A percentile compares a stretch with the other conserved stretches of the same genome.
Conservation (phyloP, 2,329 filamentous ascomycete genomes). For the Diplodia sapinea region DNA sequence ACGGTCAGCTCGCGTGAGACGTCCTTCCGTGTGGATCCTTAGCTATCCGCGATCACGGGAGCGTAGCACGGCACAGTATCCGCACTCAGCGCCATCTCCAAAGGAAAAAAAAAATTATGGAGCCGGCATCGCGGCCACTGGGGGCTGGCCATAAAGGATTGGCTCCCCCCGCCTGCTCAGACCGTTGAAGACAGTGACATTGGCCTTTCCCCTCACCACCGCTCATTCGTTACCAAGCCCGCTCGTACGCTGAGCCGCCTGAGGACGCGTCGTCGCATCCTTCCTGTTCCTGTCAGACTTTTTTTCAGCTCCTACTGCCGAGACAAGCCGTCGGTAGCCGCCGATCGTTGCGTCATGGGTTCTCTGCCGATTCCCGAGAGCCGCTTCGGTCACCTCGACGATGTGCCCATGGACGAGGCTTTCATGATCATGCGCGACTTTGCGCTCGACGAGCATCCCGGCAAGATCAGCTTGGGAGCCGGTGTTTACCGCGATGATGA, state of each 20-base stretch:
- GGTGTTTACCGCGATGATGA: constrained; percentile 52
- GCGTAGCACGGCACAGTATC: constrained; percentile 21
- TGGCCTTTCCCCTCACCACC: background rate
- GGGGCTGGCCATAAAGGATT: constrained; percentile 20
- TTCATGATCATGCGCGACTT: constrained; percentile 32
- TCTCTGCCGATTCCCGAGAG: constrained; percentile 26
- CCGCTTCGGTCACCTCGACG: constrained; percentile 25
- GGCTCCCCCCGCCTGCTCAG: background rate
- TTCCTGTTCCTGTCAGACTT: constrained; percentile 7
- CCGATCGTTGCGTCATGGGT: constrained; percentile 26
- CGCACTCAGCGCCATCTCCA: background rate
- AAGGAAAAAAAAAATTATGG: constrained; percentile 26
- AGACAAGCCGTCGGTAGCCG: constrained; percentile 25
- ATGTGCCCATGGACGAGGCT: constrained; percentile 27
- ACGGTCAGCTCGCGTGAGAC: constrained; percentile 11
- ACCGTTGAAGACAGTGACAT: background rate
- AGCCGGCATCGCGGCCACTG: background rate
- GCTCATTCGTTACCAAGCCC: background rate
- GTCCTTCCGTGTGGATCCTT: constrained; percentile 24
- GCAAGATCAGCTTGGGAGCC: constrained; percentile 50
- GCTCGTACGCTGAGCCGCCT: constrained; percentile 6
- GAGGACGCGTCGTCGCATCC: background rate
- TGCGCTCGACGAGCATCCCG: constrained; percentile 32
- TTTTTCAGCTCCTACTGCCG: background rate
- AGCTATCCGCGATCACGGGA: constrained; percentile 16